These are phyloP conservation scores for Kuraishia piskuri DNA, from an alignment of 805 yeast species.

Conservation along the genomic window DNA sequence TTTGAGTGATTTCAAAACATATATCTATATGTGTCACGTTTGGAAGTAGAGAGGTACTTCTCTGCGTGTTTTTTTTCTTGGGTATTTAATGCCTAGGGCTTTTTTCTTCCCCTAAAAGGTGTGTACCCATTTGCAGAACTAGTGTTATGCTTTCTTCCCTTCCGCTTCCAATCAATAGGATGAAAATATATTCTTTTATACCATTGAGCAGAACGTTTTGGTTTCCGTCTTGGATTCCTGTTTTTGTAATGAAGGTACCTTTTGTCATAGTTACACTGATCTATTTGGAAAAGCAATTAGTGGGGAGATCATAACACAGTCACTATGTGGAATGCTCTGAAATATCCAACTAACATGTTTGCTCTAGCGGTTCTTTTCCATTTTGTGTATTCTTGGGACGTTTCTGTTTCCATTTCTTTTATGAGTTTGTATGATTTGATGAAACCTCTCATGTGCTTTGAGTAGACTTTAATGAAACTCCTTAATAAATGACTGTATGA, in stretches of 20 bases:
- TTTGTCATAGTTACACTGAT: slow-evolving; percentile 89
- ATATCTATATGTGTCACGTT: no score
- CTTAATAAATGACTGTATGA: no score
- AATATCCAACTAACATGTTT: not conserved
- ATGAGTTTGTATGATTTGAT: no score
- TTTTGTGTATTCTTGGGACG: no score
- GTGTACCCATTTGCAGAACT: not conserved
- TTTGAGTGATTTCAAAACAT: no score
- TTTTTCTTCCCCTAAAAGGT: no score
- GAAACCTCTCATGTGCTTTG: no score
- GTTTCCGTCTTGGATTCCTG: slow-evolving; percentile 44
- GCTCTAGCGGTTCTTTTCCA: not conserved
- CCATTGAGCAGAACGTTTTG: slow-evolving; percentile 22
- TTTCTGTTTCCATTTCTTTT: no score
- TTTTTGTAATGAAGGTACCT: slow-evolving; percentile 51
- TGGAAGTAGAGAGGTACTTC: no score
- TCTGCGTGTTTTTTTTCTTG: no score
- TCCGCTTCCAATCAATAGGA: not conserved
- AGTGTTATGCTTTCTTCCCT: not conserved
- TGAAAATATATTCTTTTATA: slow-evolving; percentile 4
- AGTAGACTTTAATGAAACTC: no score
- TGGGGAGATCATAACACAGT: not conserved
- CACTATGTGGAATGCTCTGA: not conserved
- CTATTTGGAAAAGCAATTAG: not conserved
- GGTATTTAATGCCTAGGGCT: no score